These are phyloP conservation scores for Russula sp. DNA, from an alignment of 768 basidiomycete genomes.

Conservation along the genomic window DNA sequence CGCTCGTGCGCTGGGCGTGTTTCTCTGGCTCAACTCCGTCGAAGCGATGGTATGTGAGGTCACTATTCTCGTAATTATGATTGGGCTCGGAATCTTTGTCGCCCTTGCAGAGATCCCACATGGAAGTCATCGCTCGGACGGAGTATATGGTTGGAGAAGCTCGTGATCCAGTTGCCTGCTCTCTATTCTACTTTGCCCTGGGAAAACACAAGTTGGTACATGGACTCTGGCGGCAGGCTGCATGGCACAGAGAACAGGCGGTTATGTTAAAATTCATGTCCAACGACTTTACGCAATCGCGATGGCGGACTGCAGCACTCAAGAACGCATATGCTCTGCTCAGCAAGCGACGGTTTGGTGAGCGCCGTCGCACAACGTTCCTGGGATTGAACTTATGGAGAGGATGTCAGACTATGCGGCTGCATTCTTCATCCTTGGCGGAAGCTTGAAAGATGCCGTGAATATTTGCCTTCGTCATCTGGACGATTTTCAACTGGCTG, in stretches of 20 bases:
- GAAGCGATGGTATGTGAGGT: constrained; percentile 63
- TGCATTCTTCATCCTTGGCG: constrained; percentile 93
- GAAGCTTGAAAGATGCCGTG: constrained; percentile 83
- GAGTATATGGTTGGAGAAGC: constrained; percentile 85
- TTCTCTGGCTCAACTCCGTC: constrained; percentile 78
- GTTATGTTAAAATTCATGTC: constrained; percentile 87
- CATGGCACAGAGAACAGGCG: constrained; percentile 85
- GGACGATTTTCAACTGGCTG: constrained; percentile 83
- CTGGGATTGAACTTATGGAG: background rate
- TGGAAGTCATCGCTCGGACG: constrained; percentile 87
- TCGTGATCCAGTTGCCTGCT: constrained; percentile 85
- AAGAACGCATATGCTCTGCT: constrained; percentile 96
- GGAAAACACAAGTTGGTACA: constrained; percentile 90
- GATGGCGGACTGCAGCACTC: constrained; percentile 89
- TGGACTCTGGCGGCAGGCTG: constrained; percentile 92
- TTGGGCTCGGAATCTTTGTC: background rate
- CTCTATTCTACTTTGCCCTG: constrained; percentile 90
- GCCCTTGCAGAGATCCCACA: constrained; percentile 56
- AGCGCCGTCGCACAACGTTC: constrained; percentile 27
- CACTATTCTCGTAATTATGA: background rate
- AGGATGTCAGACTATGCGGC: constrained; percentile 81
- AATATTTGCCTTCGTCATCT: constrained; percentile 86
- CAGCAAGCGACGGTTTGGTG: constrained; percentile 88
- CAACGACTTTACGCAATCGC: constrained; percentile 78
- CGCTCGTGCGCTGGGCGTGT: constrained; percentile 78